phyloP scores from a whole-genome alignment of 78 protist species.

The Diacronema lutheri region DNA sequence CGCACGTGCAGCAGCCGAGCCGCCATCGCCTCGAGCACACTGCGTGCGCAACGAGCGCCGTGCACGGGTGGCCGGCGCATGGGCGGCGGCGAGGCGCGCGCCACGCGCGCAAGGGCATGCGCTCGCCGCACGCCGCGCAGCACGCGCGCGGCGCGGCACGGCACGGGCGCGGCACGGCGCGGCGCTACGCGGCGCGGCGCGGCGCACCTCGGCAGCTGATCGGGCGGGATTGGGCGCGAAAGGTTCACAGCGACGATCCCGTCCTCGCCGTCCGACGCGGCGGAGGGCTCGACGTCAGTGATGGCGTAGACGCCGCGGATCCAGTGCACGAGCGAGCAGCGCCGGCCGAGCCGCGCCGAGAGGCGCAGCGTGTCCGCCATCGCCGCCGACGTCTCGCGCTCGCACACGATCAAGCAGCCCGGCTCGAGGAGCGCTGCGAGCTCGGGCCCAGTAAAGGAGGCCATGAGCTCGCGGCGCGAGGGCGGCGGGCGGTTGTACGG shows the following conservation, averaged over 20 bases:
- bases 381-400: too few relatives aligned
- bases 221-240: background rate
- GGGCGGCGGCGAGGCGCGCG: background rate
- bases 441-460: conserved; percentile 24
- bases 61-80: background rate
- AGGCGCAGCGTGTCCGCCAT: too few relatives aligned
- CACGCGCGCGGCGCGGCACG: background rate
- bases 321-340: background rate
- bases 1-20: too few relatives aligned
- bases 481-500: background rate
- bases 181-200: background rate
- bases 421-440: background rate
- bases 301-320: background rate
- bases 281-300: background rate
- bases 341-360: background rate
- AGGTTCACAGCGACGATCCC: background rate
- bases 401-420: background rate
- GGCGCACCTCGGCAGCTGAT: background rate
- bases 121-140: background rate
- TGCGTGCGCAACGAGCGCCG: background rate
- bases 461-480: conserved; percentile 13
- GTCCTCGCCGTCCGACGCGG: background rate
- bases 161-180: too few relatives aligned
- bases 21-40: background rate
- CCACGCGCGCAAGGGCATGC: background rate